Percentiles rank a stretch among this genome's conserved stretches.
Evolutionary conservation across 176 grass and related monocot genomes (phyloP).

Genomic region (Otatea glauca): DNA sequence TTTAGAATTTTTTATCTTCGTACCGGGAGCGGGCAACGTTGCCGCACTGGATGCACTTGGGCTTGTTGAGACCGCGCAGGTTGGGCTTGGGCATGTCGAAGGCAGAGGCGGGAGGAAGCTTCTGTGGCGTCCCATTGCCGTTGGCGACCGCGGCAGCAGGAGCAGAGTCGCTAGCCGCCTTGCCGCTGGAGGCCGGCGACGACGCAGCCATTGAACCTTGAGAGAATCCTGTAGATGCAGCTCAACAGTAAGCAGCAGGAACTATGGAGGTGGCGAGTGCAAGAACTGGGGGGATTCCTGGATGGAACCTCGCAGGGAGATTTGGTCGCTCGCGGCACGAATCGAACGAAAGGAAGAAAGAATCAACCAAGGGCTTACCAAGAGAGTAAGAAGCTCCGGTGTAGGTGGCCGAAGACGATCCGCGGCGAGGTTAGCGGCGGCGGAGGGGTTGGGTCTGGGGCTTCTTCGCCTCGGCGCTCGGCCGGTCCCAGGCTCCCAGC

Average conservation of each 20-base stretch:
- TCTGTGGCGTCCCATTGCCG: conserved; percentile 68
- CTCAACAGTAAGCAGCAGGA: not conserved
- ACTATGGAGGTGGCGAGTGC: not conserved
- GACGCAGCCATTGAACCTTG: conserved; percentile 20
- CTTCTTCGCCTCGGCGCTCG: not conserved
- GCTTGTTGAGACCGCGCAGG: conserved; percentile 91
- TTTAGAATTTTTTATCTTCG: not conserved
- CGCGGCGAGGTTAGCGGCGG: not conserved
- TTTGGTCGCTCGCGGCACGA: not conserved
- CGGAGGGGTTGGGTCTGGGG: not conserved
- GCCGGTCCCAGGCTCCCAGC: not conserved
- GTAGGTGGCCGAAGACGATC: not conserved
- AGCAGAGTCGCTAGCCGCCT: conserved; percentile 43
- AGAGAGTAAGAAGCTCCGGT: not conserved
- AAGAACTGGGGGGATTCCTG: no score
- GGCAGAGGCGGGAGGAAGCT: conserved; percentile 23
- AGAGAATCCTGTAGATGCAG: not conserved
- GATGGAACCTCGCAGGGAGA: not conserved
- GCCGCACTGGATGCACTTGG: conserved; percentile 93
- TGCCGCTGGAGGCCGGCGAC: conserved; percentile 33
- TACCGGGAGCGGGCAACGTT: conserved; percentile 98
- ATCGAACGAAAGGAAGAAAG: not conserved
- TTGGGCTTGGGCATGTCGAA: conserved; percentile 83
- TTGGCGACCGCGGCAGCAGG: conserved; percentile 52
- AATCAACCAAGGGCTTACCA: not conserved